Conservation (phyloP, 371 early-diverging fungal species). For the Rhizopus stolonifer region DNA sequence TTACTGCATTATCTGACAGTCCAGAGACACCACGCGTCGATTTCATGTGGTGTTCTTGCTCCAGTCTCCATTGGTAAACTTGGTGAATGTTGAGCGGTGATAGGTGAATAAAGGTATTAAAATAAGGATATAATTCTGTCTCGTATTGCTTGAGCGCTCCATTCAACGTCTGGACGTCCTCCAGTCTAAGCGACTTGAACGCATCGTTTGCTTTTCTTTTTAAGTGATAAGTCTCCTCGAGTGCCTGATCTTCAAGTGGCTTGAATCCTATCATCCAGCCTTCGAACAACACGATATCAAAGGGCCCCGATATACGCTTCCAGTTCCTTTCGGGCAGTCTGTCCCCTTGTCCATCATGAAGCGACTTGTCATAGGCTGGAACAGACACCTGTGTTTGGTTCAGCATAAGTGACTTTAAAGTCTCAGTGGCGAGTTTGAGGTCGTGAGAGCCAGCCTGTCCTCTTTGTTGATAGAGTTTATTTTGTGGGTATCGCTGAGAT, state of each 20-base stretch:
- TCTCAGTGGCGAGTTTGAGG: conserved; percentile 53
- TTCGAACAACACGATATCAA: conserved; percentile 87
- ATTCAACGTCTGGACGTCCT: conserved; percentile 56
- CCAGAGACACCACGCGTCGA: conserved; percentile 42
- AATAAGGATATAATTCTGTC: conserved; percentile 51
- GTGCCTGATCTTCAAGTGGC: conserved; percentile 39
- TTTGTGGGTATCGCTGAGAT: conserved; percentile 50
- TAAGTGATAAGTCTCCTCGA: conserved; percentile 13
- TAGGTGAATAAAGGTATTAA: conserved; percentile 81
- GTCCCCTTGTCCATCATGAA: conserved; percentile 80
- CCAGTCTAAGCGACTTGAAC: conserved; percentile 22
- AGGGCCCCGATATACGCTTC: conserved; percentile 51
- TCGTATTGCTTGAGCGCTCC: conserved; percentile 55
- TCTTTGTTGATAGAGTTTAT: conserved; percentile 72
- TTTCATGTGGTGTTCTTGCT: conserved; percentile 79
- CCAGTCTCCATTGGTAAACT: conserved; percentile 83
- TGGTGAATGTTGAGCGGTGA: conserved; percentile 56
- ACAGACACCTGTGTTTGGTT: conserved; percentile 38
- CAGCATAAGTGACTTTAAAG: conserved; percentile 49
- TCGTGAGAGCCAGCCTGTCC: conserved; percentile 94
- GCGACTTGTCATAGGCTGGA: conserved; percentile 83
- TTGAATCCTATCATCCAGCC: conserved; percentile 94
- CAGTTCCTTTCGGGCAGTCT: conserved; percentile 59
- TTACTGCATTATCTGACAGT: conserved; percentile 70
- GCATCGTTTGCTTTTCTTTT: not conserved